Evolutionary conservation across 2,329 filamentous ascomycete genomes (phyloP).

Genomic region (Colletotrichum shisoi): DNA sequence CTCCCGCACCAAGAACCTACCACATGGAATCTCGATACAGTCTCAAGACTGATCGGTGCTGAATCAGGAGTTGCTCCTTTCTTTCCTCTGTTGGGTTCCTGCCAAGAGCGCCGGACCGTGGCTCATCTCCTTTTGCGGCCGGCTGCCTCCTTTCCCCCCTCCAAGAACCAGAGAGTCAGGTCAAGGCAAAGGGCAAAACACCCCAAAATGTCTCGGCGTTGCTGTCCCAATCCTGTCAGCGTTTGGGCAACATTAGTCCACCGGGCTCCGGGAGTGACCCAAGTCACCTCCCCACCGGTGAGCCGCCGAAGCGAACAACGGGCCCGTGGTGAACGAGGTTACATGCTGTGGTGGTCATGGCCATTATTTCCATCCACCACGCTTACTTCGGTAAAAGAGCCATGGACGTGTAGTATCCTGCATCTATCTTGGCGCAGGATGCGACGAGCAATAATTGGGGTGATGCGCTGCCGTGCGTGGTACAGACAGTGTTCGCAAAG

Average conservation of each 20-base stretch:
- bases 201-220: conserved; percentile 27
- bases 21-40: not conserved
- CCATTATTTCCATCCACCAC: not conserved
- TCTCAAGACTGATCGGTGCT: not conserved
- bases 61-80: conserved; percentile 4
- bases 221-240: not conserved
- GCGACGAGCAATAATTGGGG: not conserved
- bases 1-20: not conserved
- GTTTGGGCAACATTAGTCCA: conserved; percentile 20
- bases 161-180: not conserved
- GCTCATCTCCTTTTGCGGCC: conserved; percentile 21
- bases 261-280: conserved; percentile 1
- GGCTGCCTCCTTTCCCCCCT: conserved; percentile 25
- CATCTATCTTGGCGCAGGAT: not conserved
- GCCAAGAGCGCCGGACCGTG: conserved; percentile 33
- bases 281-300: conserved; percentile 9
- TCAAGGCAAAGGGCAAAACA: not conserved
- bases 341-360: not conserved
- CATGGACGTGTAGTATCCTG: not conserved
- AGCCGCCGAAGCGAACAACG: conserved; percentile 4
- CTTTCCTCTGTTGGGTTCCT: conserved; percentile 3
- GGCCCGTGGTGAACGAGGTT: conserved; percentile 6
- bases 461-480: not conserved
- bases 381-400: conserved; percentile 11
- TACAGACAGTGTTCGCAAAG: not conserved